Percentiles rank a stretch among this genome's conserved stretches.
These are phyloP conservation scores for Neurospora sp. DNA, from an alignment of 2,329 filamentous ascomycete species.

Conservation along the genomic window DNA sequence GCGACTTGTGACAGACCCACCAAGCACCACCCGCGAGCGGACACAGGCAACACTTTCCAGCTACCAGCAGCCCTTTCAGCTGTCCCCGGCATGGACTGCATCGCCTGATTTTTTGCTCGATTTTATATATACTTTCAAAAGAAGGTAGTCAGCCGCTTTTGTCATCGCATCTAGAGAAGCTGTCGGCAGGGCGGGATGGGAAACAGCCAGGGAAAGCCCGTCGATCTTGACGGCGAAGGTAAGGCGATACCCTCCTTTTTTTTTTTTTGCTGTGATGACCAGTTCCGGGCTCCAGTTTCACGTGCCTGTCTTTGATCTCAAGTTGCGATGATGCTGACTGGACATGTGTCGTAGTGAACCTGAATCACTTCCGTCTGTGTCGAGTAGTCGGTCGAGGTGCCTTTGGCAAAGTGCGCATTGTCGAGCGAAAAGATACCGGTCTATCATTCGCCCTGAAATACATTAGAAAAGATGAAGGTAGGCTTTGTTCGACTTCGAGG, in stretches of 20 bases:
- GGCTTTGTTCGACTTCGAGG: constrained; percentile 20
- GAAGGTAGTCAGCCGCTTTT: background rate
- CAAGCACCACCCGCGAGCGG: background rate
- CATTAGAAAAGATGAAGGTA: constrained; percentile 96
- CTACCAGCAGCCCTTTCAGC: constrained; percentile 2
- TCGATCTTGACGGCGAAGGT: constrained; percentile 92
- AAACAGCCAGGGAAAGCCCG: constrained; percentile 88
- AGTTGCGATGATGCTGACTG: background rate
- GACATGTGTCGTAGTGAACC: constrained; percentile 56
- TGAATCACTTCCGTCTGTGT: constrained; percentile 85
- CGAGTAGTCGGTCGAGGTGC: constrained; percentile 94
- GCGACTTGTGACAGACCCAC: constrained; percentile 6
- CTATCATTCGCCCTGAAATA: constrained; percentile 96
- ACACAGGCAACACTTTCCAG: background rate
- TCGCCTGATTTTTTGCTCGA: background rate
- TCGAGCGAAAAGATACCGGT: constrained; percentile 91
- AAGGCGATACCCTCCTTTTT: constrained; percentile 29
- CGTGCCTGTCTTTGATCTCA: background rate
- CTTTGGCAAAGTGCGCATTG: constrained; percentile 97
- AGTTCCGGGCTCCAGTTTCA: background rate
- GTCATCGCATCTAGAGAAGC: background rate
- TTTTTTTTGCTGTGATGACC: background rate
- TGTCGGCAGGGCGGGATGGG: constrained; percentile 52
- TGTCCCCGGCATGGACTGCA: background rate
- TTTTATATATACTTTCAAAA: background rate